These are phyloP conservation scores for Kodamaea alishanica DNA, from an alignment of 1,139 yeast genomes.

Conservation along the genomic window DNA sequence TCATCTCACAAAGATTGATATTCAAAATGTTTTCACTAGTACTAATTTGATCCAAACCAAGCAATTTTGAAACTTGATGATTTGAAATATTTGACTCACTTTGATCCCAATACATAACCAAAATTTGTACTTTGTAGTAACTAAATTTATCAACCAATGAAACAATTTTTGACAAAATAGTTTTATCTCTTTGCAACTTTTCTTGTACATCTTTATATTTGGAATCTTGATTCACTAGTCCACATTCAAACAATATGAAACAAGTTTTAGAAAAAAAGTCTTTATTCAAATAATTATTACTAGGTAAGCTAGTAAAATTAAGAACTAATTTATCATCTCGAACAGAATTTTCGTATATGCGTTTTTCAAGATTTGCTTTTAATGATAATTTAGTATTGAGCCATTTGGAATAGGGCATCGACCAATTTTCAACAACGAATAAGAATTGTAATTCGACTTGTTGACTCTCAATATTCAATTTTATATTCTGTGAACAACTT, in stretches of 20 bases:
- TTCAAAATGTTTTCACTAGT: slow-evolving; percentile 16
- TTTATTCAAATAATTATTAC: slow-evolving; percentile 30
- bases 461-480: slow-evolving; percentile 18
- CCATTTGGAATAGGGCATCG: slow-evolving; percentile 43
- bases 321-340: slow-evolving; percentile 23
- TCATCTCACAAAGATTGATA: slow-evolving; percentile 37
- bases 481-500: slow-evolving; percentile 22
- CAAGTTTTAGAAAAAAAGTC: slow-evolving; percentile 36
- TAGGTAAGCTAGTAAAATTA: slow-evolving; percentile 37
- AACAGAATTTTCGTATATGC: slow-evolving; percentile 26
- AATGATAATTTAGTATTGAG: slow-evolving; percentile 38
- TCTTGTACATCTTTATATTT: slow-evolving; percentile 18
- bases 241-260: slow-evolving; percentile 47
- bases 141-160: slow-evolving; percentile 36
- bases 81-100: slow-evolving; percentile 18
- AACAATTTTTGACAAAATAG: slow-evolving; percentile 36
- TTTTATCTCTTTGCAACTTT: slow-evolving; percentile 35
- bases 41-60: slow-evolving; percentile 16
- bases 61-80: slow-evolving; percentile 17
- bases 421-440: slow-evolving; percentile 46
- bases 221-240: slow-evolving; percentile 24
- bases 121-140: slow-evolving; percentile 32
- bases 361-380: slow-evolving; percentile 23
- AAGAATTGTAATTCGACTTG: slow-evolving; percentile 29
- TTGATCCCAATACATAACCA: slow-evolving; percentile 40